Evolutionary conservation across 2,329 filamentous ascomycete genomes (phyloP), one percentile per base, ranked within the genome.

Genomic region (Corynespora cassiicola): DNA sequence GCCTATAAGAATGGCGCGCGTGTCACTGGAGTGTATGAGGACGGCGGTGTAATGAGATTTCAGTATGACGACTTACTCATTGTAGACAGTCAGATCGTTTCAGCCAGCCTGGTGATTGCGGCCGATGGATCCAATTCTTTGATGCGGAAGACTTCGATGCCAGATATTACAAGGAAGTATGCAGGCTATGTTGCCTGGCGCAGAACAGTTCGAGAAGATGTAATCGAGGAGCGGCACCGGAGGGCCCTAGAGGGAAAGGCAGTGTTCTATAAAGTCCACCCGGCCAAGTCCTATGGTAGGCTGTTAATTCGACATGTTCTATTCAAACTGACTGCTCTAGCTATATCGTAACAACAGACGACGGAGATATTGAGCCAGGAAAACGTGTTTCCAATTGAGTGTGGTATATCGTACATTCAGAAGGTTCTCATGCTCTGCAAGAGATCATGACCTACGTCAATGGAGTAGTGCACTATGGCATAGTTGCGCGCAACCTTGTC

Each of bases 381-480:
- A 53, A 71, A 9, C 62, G 72, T 6, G 57, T 74, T 2, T 46
- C 75, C 39, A 77, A 76, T 46, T 75, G 65, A 61, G 65, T 77
- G 1, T 75, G 71, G 69, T 77, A 77, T 45, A 56, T 51, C 19
- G 72, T 73, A 46, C 61, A 69, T 17, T 24, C 50, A 2, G 62
- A 70, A 45, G n/a, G n/a, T n/a, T 68, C 69, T 1, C 27, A 49
- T 2, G 70, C 71, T 19, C 56, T 72, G 17, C 42, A 54, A 4
- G 61, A 69, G 0, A 47, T 74, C 8, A 70, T 77, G 58, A 76
- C 72, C 1, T 73, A 75, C 36, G 54, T 56, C 2, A 38, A 70
- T 11, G 71, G 69, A 2, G 58, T 55, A 31, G 45, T 48, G 3
- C 71, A 75, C 42, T 55, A 53, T 15, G 65, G 70, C 23, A 75